Conservation (phyloP, 495 filamentous ascomycete genomes). For the Xylaria curta region DNA sequence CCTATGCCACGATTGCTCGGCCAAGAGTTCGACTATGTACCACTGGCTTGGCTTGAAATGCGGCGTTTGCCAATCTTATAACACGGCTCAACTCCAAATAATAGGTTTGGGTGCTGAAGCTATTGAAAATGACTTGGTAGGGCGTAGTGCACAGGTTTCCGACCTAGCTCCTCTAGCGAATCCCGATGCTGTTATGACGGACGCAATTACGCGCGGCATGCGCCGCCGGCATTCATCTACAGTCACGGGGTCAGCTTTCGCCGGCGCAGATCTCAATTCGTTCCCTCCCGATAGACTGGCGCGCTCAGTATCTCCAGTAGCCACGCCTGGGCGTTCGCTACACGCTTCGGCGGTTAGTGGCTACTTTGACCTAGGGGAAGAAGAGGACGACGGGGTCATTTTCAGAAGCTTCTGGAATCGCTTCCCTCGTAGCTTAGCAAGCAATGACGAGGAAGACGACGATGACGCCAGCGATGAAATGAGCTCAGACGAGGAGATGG, state of each 20-base stretch:
- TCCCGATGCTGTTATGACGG: constrained; percentile 17
- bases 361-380: constrained; percentile 38
- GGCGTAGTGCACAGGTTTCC: constrained; percentile 38
- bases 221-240: constrained; percentile 45
- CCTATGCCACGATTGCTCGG: constrained; percentile 92
- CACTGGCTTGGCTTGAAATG: constrained; percentile 97
- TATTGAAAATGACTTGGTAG: constrained; percentile 42
- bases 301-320: constrained; percentile 47
- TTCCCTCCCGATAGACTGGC: constrained; percentile 44
- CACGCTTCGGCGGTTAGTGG: constrained; percentile 26
- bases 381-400: constrained; percentile 61
- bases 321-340: constrained; percentile 28
- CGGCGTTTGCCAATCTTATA: constrained; percentile 81
- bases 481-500: constrained; percentile 53
- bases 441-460: constrained; percentile 44
- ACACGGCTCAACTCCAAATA: constrained; percentile 77
- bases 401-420: constrained; percentile 69
- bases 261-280: constrained; percentile 36
- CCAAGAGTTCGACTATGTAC: constrained; percentile 82
- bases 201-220: constrained; percentile 32
- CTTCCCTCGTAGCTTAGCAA: constrained; percentile 39
- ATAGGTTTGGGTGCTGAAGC: constrained; percentile 36
- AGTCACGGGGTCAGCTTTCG: constrained; percentile 34
- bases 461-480: constrained; percentile 43
- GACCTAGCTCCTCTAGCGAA: constrained; percentile 25